Base-by-base conservation (phyloP, 2,329 filamentous ascomycete species). In the Aureobasidium sp. region DNA sequence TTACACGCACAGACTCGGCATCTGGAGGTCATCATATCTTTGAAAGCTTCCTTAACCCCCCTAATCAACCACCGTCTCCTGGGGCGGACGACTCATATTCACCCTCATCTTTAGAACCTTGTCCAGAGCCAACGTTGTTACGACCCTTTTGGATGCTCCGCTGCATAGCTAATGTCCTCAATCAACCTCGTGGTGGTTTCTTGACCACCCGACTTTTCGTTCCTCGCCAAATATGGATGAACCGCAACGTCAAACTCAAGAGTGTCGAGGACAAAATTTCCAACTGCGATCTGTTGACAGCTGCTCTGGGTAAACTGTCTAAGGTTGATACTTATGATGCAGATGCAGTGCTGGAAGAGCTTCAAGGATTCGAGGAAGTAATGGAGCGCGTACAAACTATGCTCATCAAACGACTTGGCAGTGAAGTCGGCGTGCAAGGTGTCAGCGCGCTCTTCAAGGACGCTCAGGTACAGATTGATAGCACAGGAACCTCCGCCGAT, bases 131-230 rank as follows among this genome's bases (percentile, higher is more conserved):
- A 44, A 87, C 88, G 64, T 82, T 97, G 69, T 81, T 97, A n/a
- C 87, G 94, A 23, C 95, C 94, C 1, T 99, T 97, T 74, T 99
- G 94, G 94, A 80, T 99, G 48, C 96, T 99, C 90, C 87, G 94
- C 61, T 92, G 89, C 65, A 81, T 99, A 29, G 96, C 94, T 71
- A 91, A 97, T 73, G 96, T 92, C 0, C 85, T 99, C 48, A 88
- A 87, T 20, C 93, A 99, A 70, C 91, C 93, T 2, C 86, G 91
- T 27, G 94, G 94, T 41, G 94, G 92, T 17, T 99, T 97, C 71
- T 72, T 99, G 23, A 96, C 92, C 59, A 93, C 87, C 26, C 92
- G 91, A 69, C 82, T 99, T 0, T 99, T 99, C 71, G 84, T 99
- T 5, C 92, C 94, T 6, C 84, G 90, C 57, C 92, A 97, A 71